Percentiles rank a stretch among this genome's conserved stretches.
Evolutionary conservation across 768 basidiomycete genomes (phyloP).

Genomic region (Boletus tomentosulus): DNA sequence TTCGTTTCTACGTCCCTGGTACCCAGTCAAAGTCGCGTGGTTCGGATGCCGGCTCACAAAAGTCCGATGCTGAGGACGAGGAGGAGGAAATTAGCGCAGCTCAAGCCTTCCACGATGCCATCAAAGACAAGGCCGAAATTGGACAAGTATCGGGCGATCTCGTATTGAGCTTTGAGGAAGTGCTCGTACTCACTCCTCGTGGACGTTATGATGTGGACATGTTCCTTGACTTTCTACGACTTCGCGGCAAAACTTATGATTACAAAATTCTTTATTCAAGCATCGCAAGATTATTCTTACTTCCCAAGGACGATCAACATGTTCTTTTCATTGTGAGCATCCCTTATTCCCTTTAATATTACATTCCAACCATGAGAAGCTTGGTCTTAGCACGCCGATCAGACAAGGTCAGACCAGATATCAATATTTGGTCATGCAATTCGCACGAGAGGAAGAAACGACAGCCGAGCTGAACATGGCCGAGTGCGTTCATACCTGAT

Average conservation of each 20-base stretch:
- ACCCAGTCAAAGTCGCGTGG: slow-evolving; percentile 55
- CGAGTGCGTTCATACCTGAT: slow-evolving; percentile 54
- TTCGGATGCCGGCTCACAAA: slow-evolving; percentile 72
- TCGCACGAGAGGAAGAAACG: slow-evolving; percentile 94
- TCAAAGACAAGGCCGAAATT: slow-evolving; percentile 96
- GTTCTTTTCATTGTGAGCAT: slow-evolving; percentile 85
- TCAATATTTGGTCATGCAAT: slow-evolving; percentile 98
- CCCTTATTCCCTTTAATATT: not conserved
- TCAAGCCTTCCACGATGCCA: slow-evolving; percentile 92
- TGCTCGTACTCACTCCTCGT: slow-evolving; percentile 91
- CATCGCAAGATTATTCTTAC: slow-evolving; percentile 83
- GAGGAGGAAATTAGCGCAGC: slow-evolving; percentile 86
- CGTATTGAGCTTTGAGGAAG: slow-evolving; percentile 92
- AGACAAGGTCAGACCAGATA: slow-evolving; percentile 98
- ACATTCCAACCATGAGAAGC: slow-evolving; percentile 39
- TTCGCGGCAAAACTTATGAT: slow-evolving; percentile 98
- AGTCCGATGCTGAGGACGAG: slow-evolving; percentile 66
- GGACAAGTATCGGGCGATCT: slow-evolving; percentile 88
- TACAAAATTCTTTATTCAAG: slow-evolving; percentile 93
- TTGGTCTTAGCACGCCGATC: slow-evolving; percentile 89
- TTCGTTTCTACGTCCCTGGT: slow-evolving; percentile 94
- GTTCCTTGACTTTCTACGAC: slow-evolving; percentile 89
- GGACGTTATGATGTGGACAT: slow-evolving; percentile 98
- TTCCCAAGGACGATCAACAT: slow-evolving; percentile 96
- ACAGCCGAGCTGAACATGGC: slow-evolving; percentile 91